Base-by-base conservation (phyloP, 225 moss, liverwort and hornwort genomes). In the Takakia lepidozioides region DNA sequence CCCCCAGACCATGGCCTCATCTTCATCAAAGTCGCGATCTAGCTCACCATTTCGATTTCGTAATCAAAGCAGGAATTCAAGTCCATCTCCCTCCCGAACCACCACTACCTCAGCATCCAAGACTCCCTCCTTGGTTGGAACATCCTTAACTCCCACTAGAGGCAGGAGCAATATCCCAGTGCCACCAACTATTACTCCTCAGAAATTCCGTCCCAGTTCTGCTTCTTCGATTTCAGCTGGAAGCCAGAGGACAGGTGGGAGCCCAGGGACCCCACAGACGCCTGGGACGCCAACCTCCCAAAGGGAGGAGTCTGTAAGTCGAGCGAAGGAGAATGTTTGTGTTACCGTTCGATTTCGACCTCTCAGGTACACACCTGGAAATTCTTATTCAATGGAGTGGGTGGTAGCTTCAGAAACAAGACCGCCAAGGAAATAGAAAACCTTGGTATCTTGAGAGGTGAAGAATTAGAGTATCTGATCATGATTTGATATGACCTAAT, bases 351-450 rank as follows among this genome's bases (percentile, higher is more conserved):
- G 93, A 21, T 93, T 93, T 68, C 93, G 93, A 48, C 93, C 93
- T 65, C 88, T 93, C 69, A 93, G 88, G 93, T 93, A 81, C 63
- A n/a, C n/a, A n/a, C n/a, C n/a, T n/a, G n/a, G n/a, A n/a, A n/a
- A n/a, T n/a, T n/a, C n/a, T n/a, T n/a, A n/a, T n/a, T n/a, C n/a
- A n/a, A n/a, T n/a, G n/a, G n/a, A n/a, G n/a, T n/a, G n/a, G n/a
- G n/a, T n/a, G n/a, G n/a, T n/a, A n/a, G n/a, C n/a, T n/a, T n/a
- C n/a, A n/a, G n/a, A n/a, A n/a, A n/a, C n/a, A n/a, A n/a, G n/a
- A n/a, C n/a, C n/a, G n/a, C n/a, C n/a, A n/a, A n/a, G n/a, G n/a
- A n/a, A n/a, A n/a, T n/a, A n/a, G n/a, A n/a, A n/a, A n/a, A n/a
- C n/a, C n/a, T n/a, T n/a, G n/a, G n/a, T n/a, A n/a, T n/a, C n/a